Percentiles rank a stretch among this genome's conserved stretches.
phyloP scores from a whole-genome alignment of 345 rosid genomes.

The Hibiscus tridactylites region DNA sequence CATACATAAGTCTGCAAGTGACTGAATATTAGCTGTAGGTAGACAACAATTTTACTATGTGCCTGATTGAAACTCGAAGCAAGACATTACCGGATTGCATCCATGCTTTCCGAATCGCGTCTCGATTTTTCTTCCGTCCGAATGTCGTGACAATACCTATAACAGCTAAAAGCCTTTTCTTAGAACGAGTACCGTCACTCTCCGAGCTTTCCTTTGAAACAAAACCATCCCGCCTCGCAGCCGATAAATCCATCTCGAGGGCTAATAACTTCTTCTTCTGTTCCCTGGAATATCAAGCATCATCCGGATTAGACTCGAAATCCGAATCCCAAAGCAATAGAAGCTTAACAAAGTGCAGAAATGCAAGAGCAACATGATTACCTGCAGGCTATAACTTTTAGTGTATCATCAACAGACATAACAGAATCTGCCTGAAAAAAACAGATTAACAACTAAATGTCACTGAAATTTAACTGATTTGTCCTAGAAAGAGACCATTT shows the following conservation, averaged over 20 bases:
- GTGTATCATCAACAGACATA: conserved; percentile 43
- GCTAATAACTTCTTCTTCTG: conserved; percentile 32
- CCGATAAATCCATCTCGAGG: conserved; percentile 35
- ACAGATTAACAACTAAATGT: background rate
- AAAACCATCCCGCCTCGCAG: conserved; percentile 30
- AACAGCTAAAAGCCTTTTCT: conserved; percentile 37
- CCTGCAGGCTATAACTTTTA: conserved; percentile 46
- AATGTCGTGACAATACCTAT: conserved; percentile 39
- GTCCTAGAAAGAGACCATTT: background rate
- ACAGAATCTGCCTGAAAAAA: background rate
- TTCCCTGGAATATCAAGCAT: conserved; percentile 24
- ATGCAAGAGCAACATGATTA: background rate
- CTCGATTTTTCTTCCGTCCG: conserved; percentile 45
- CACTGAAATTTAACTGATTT: background rate
- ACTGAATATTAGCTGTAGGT: background rate
- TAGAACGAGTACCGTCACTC: conserved; percentile 13
- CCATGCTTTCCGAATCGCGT: conserved; percentile 48
- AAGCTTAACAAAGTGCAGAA: background rate
- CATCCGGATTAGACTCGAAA: background rate
- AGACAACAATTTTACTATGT: background rate
- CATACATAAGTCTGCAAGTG: background rate
- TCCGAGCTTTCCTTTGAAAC: conserved; percentile 15
- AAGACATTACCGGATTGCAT: conserved; percentile 33
- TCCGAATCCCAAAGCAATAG: background rate
- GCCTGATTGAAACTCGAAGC: background rate